A percentile compares a stretch with the other conserved stretches of the same genome.
Evolutionary conservation across 2,329 filamentous ascomycete genomes (phyloP).

Genomic region (Cordyceps farinosa): DNA sequence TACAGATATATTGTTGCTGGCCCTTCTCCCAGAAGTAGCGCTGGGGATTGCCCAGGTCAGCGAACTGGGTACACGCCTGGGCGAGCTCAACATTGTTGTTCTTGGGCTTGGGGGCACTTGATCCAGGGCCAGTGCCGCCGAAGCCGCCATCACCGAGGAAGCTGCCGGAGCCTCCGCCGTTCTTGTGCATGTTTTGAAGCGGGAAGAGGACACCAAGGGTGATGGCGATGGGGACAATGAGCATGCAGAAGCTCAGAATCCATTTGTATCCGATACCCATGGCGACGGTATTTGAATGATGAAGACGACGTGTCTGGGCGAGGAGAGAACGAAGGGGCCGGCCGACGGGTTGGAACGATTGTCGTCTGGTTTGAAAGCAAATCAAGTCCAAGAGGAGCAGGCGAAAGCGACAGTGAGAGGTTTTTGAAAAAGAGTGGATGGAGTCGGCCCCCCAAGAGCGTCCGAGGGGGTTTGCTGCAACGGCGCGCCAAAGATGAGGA

Average conservation of each 20-base stretch:
- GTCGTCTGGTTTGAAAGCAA: not conserved
- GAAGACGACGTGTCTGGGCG: not conserved
- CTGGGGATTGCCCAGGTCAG: constrained; percentile 41
- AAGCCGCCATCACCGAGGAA: constrained; percentile 34
- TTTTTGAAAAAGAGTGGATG: constrained; percentile 17
- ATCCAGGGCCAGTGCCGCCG: constrained; percentile 23
- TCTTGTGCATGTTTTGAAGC: constrained; percentile 41
- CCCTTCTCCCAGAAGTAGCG: constrained; percentile 32
- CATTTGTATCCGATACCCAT: constrained; percentile 40
- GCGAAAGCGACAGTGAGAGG: constrained; percentile 5
- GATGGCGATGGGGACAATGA: constrained; percentile 47
- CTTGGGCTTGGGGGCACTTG: not conserved
- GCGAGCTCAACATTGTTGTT: constrained; percentile 35
- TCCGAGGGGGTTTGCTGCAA: not conserved
- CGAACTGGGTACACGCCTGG: constrained; percentile 40
- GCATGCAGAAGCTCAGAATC: constrained; percentile 47
- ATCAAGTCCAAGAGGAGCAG: not conserved
- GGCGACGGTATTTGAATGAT: constrained; percentile 15
- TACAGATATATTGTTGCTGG: constrained; percentile 43
- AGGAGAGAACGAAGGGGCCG: not conserved
- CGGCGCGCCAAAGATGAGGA: not conserved
- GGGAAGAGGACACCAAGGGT: constrained; percentile 49
- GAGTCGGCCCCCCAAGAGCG: not conserved
- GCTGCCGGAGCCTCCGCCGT: constrained; percentile 42
- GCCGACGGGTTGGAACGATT: not conserved